Percentiles rank a stretch among this genome's conserved stretches.
Evolutionary conservation across 257 asterid genomes (phyloP).

Genomic region (Solanum chmielewskii): DNA sequence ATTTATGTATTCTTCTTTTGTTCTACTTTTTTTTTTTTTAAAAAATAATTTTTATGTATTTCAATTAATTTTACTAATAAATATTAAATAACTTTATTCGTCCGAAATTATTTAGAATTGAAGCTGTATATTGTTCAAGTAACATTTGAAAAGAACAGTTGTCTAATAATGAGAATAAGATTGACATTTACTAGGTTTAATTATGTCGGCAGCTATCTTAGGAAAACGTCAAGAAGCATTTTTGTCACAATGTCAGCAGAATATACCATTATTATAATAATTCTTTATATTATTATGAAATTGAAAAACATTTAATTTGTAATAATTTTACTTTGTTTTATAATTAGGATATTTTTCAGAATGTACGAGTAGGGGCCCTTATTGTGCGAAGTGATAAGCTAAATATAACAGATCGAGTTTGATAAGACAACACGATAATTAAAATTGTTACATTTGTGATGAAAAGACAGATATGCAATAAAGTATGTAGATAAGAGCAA

Average conservation of each 20-base stretch:
- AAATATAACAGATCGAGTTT: background rate
- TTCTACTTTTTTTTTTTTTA: too few species aligned
- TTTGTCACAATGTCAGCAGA: background rate
- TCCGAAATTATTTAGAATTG: background rate
- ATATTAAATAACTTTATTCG: too few species aligned
- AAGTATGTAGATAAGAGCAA: background rate
- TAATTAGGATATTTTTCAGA: background rate
- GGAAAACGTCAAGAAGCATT: background rate
- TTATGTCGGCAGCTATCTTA: background rate
- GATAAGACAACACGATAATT: background rate
- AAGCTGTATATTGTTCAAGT: background rate
- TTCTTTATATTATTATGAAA: background rate
- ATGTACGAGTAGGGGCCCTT: background rate
- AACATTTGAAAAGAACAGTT: background rate
- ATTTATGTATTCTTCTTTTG: background rate
- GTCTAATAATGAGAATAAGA: background rate
- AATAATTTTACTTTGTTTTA: background rate
- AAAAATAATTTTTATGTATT: rapidly evolving
- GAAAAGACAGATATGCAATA: background rate
- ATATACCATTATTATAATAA: background rate
- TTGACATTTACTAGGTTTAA: background rate
- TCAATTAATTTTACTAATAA: too few species aligned
- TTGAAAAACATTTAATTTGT: background rate
- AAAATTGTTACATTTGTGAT: background rate
- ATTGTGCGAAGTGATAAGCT: background rate